Conservation (phyloP, 805 yeast species). For the Yarrowia keelungensis region DNA sequence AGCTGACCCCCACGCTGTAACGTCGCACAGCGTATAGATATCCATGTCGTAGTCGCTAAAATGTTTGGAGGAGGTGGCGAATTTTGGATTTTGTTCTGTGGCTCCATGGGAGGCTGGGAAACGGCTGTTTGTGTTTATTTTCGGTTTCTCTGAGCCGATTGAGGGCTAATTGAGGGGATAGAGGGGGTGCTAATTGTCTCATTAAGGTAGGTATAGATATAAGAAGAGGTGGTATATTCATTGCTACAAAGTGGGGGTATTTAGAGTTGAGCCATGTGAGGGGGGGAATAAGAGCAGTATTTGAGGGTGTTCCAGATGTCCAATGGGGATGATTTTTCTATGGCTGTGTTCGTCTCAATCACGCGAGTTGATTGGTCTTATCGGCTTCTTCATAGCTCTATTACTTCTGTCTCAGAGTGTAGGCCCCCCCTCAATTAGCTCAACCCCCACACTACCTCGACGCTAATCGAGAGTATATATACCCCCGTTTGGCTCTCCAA, state of each 20-base stretch:
- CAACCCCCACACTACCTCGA: constrained; percentile 14
- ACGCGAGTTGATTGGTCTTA: background rate
- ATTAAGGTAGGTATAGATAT: no score
- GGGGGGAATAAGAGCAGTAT: no score
- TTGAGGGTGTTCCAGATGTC: background rate
- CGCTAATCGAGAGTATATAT: constrained; percentile 14
- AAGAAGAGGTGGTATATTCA: background rate
- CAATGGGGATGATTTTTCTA: background rate
- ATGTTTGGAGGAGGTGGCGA: no score
- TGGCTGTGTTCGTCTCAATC: background rate
- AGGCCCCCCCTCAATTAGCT: no score
- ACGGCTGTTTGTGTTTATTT: no score
- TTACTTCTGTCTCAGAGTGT: background rate
- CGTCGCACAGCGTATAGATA: no score
- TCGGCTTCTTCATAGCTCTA: background rate
- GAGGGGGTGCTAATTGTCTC: no score
- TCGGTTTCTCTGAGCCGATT: no score
- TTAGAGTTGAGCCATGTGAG: background rate
- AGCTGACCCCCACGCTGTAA: background rate
- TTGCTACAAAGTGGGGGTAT: background rate
- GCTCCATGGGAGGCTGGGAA: no score
- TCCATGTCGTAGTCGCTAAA: no score
- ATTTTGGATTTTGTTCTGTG: no score
- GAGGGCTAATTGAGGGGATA: no score
- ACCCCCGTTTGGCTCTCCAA: background rate